phyloP scores from a whole-genome alignment of 1,284 basidiomycete genomes.

The Papiliotrema flavescens region DNA sequence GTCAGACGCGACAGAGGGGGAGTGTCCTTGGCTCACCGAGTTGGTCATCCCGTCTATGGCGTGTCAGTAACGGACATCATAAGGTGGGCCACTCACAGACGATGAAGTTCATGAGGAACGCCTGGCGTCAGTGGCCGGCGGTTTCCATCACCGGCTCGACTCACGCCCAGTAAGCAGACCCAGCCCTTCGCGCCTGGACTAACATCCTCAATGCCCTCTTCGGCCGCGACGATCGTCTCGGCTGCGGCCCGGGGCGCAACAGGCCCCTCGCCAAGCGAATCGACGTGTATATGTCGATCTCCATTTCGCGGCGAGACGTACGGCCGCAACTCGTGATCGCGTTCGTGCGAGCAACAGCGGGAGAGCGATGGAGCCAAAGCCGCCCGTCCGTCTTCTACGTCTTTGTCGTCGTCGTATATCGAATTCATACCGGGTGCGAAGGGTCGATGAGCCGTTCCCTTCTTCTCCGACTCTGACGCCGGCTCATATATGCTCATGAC shows the following conservation, averaged over 20 bases:
- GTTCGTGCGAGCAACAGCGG: not conserved
- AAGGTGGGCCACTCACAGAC: slow-evolving; percentile 25
- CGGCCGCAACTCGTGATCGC: too few species aligned
- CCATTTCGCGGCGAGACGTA: too few species aligned
- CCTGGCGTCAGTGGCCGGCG: slow-evolving; percentile 7
- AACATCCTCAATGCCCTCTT: slow-evolving; percentile 2
- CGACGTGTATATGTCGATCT: too few species aligned
- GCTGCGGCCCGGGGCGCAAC: slow-evolving; percentile 2
- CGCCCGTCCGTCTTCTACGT: not conserved
- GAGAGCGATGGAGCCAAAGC: not conserved
- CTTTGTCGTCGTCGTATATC: too few species aligned
- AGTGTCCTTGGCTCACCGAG: slow-evolving; percentile 9
- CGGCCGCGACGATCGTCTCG: not conserved
- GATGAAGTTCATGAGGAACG: slow-evolving; percentile 27
- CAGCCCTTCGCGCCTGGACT: slow-evolving; percentile 2
- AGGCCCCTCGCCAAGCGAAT: slow-evolving; percentile 7
- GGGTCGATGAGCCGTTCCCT: too few species aligned
- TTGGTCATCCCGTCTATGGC: slow-evolving; percentile 36
- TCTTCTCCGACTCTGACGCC: too few species aligned
- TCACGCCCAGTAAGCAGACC: slow-evolving; percentile 1
- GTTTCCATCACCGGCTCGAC: not conserved
- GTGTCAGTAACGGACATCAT: not conserved
- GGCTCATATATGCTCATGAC: too few species aligned
- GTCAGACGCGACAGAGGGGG: not conserved
- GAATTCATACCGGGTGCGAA: too few species aligned